Conservation (phyloP, 1,284 basidiomycete species). For the Omphalotus olearius region DNA sequence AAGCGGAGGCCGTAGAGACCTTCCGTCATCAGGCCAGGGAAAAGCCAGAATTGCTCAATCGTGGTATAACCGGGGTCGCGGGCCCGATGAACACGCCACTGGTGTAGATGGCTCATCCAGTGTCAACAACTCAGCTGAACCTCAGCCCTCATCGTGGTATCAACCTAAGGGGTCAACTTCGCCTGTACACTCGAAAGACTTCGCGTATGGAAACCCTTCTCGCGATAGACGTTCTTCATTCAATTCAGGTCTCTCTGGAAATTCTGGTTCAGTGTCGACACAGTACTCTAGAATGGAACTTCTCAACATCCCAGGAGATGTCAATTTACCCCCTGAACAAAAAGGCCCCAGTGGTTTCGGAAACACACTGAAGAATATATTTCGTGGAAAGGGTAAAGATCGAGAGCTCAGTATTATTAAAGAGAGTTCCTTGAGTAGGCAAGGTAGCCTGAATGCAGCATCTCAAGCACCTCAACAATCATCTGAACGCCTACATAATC, state of each 20-base stretch:
- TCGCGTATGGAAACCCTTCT: slow-evolving; percentile 4
- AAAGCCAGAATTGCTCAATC: slow-evolving; percentile 3
- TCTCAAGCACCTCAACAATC: background rate
- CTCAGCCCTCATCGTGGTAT: slow-evolving; percentile 15
- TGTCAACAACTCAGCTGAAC: background rate
- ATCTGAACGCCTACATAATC: background rate
- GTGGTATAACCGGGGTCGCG: slow-evolving; percentile 3
- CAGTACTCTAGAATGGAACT: too few species aligned
- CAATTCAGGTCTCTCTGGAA: background rate
- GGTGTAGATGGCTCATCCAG: background rate
- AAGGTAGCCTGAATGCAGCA: slow-evolving; percentile 10
- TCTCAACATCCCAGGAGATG: too few species aligned
- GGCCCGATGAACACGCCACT: too few species aligned
- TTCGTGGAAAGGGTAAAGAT: slow-evolving; percentile 12
- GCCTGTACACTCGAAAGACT: slow-evolving; percentile 2
- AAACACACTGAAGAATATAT: slow-evolving; percentile 6
- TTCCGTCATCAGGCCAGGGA: background rate
- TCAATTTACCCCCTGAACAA: background rate
- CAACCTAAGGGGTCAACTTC: slow-evolving; percentile 3
- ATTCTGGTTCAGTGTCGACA: background rate
- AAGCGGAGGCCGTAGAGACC: background rate
- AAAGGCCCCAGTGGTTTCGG: slow-evolving; percentile 2
- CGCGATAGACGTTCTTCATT: slow-evolving; percentile 14
- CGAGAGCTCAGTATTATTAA: slow-evolving; percentile 13
- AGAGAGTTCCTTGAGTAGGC: slow-evolving; percentile 12